Conservation (phyloP, 805 yeast species). For the Candida golubevii region DNA sequence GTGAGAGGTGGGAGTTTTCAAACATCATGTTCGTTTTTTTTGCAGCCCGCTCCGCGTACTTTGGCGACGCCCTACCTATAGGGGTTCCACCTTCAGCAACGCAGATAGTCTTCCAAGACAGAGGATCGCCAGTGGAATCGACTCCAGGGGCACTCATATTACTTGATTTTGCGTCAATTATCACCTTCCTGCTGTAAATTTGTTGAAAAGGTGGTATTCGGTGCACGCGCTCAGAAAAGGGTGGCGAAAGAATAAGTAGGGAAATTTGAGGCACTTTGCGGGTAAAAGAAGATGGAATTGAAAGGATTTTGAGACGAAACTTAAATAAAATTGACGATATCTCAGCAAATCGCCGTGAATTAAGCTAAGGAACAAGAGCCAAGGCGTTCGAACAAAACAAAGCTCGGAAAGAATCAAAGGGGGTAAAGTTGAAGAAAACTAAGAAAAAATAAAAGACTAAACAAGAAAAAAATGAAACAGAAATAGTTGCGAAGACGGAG, state of each 20-base stretch:
- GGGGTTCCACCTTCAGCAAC: constrained; percentile 6
- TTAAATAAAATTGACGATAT: not conserved
- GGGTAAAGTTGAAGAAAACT: not conserved
- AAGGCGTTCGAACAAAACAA: not conserved
- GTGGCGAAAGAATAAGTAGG: not conserved
- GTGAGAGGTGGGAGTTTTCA: constrained; percentile 34
- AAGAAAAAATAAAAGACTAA: not conserved
- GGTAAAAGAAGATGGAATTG: too few species aligned
- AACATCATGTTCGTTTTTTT: constrained; percentile 29
- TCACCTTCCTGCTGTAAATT: not conserved
- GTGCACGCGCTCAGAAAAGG: not conserved
- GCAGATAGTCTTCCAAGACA: constrained; percentile 7
- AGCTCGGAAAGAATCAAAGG: not conserved
- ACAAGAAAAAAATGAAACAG: not conserved
- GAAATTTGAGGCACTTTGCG: not conserved
- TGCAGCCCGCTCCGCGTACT: constrained; percentile 24
- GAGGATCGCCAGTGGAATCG: constrained; percentile 5
- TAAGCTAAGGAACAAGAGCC: not conserved
- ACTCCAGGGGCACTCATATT: not conserved
- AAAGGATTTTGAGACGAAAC: too few species aligned
- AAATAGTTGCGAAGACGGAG: not conserved
- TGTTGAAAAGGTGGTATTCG: not conserved
- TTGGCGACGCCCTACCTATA: constrained; percentile 29
- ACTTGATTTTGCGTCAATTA: too few species aligned
- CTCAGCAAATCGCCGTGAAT: not conserved